Evolutionary conservation across 768 basidiomycete species (phyloP), one percentile per base, ranked within the genome.

Genomic region (Pholiota molesta): DNA sequence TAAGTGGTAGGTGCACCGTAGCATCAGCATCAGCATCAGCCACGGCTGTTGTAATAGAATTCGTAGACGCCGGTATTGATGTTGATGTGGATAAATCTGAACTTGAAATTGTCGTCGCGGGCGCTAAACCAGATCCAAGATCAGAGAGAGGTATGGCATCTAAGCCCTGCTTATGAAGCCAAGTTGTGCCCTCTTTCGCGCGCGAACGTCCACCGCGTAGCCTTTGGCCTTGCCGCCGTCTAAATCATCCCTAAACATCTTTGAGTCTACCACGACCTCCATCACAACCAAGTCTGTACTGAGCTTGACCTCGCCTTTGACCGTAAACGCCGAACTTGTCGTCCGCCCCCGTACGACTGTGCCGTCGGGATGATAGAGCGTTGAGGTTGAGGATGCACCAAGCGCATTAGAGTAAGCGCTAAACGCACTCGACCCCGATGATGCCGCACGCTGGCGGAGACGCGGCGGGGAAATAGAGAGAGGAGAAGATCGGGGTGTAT

Each of bases 181-280:
- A 9, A 56, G 45, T 42, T 31, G 51, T 52, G 51, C 65, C 52
- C 65, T 62, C 62, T 55, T 69, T 57, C 65, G 56, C 16, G 65
- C 67, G 28, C 60, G 65, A 29, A 69, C 57, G 47, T 62, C 66
- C 14, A 66, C 65, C 8, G 56, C 61, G 56, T 71, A 71, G 44
- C 65, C 57, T 68, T 52, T 56, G 42, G 65, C 61, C 79, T 77
- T 54, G 19, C 72, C 23, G 68, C 73, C 26, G 86, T 86, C 51
- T 69, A 69, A 45, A 87, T 68, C 3, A 71, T 63, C 28, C 91
- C 78, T 28, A 74, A 91, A 95, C 61, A 92, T 77, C 72, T 89
- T 90, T 58, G 91, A 87, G 74, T 95, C 93, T 28, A 94, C 81
- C 28, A 94, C 83, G 31, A 95, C 70, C 74, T 97, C 95, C 58